Evolutionary conservation across 139 green algal genomes (phyloP).

Genomic region (Picochlorum sp.): DNA sequence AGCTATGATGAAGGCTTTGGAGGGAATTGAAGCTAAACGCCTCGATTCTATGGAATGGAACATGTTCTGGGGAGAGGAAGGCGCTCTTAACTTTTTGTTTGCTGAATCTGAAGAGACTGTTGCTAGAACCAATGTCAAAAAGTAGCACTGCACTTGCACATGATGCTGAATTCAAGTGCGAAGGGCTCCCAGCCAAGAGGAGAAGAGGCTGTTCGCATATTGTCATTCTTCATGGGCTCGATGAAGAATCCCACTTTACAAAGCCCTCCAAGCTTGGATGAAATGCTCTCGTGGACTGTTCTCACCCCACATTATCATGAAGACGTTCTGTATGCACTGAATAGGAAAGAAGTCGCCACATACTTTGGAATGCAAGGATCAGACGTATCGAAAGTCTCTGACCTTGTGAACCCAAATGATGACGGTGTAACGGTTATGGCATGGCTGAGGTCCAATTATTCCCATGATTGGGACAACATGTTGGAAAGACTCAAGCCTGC

Average conservation of each 20-base stretch:
- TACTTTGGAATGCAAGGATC: conserved; percentile 19
- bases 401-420: conserved; percentile 32
- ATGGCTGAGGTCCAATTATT: conserved; percentile 16
- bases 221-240: conserved; percentile 65
- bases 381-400: conserved; percentile 13
- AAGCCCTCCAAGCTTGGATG: conserved; percentile 40
- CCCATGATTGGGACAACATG: conserved; percentile 31
- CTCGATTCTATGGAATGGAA: conserved; percentile 14
- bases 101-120: conserved; percentile 6
- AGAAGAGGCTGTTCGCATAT: conserved; percentile 59
- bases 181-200: conserved; percentile 43
- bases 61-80: conserved; percentile 24
- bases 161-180: conserved; percentile 41
- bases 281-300: conserved; percentile 59
- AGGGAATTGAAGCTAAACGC: neutral
- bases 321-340: conserved; percentile 61
- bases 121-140: conserved; percentile 10
- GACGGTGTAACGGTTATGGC: conserved; percentile 34
- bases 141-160: conserved; percentile 32
- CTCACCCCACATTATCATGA: conserved; percentile 66
- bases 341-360: conserved; percentile 16
- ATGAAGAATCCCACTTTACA: conserved; percentile 49
- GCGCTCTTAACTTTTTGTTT: conserved; percentile 15
- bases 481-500: conserved; percentile 26
- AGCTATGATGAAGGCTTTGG: conserved; percentile 2